These are phyloP conservation scores for Carex myosuroides DNA, from an alignment of 176 grass and related monocot species.

Conservation along the genomic window DNA sequence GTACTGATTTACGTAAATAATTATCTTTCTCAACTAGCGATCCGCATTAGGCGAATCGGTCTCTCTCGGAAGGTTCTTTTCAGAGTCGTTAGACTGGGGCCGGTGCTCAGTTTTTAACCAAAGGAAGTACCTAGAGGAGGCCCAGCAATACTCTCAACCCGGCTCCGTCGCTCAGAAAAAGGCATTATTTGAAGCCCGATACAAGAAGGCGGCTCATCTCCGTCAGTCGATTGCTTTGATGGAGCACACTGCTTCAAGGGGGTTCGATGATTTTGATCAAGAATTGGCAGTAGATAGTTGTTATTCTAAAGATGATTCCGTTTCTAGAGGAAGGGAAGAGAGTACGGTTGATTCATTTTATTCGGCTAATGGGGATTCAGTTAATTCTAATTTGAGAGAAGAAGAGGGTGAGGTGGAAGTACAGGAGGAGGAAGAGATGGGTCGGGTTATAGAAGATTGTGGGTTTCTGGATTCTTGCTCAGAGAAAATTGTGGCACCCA, in stretches of 20 bases:
- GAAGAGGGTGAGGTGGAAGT: neutral
- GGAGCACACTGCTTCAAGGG: neutral
- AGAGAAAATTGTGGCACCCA: neutral
- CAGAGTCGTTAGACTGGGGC: constrained; percentile 70
- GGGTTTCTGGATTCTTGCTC: neutral
- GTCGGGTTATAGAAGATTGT: neutral
- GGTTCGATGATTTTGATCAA: neutral
- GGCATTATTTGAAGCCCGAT: constrained; percentile 68
- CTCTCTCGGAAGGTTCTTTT: constrained; percentile 66
- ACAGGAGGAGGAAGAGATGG: neutral
- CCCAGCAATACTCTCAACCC: constrained; percentile 36
- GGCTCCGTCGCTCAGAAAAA: constrained; percentile 72
- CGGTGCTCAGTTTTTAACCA: constrained; percentile 59
- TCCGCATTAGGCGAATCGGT: constrained; percentile 66
- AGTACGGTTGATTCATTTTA: neutral
- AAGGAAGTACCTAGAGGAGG: constrained; percentile 70
- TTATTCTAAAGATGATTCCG: constrained; percentile 9
- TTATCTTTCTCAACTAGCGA: neutral
- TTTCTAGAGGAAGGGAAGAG: neutral
- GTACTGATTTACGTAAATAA: neutral
- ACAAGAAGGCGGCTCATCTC: constrained; percentile 27
- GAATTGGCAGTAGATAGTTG: neutral
- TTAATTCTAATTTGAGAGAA: constrained; percentile 5
- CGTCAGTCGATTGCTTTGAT: neutral
- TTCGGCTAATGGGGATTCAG: neutral